Percentiles rank a stretch among this genome's conserved stretches.
Evolutionary conservation across 768 basidiomycete genomes (phyloP).

Genomic region (Leucocoprinus birnbaumii): DNA sequence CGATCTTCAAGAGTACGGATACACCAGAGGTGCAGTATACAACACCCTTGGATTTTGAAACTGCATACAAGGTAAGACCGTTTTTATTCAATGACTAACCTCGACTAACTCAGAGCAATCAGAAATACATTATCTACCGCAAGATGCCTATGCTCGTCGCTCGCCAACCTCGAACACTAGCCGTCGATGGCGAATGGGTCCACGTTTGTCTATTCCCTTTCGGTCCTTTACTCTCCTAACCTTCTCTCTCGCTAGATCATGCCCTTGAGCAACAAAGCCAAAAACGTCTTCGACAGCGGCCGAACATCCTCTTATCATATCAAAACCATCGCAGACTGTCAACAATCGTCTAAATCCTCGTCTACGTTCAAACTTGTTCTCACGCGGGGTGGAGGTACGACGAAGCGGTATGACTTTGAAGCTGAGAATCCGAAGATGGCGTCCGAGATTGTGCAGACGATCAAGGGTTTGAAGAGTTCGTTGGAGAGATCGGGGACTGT

Average conservation of each 20-base stretch:
- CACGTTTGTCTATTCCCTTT: constrained; percentile 52
- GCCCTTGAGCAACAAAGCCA: constrained; percentile 75
- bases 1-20: constrained; percentile 91
- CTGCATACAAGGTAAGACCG: constrained; percentile 82
- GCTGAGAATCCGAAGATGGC: constrained; percentile 84
- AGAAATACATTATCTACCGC: constrained; percentile 92
- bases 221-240: constrained; percentile 7
- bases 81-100: too few relatives aligned
- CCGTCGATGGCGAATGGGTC: constrained; percentile 93
- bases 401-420: constrained; percentile 95
- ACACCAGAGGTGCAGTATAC: constrained; percentile 56
- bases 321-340: constrained; percentile 79
- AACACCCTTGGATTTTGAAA: constrained; percentile 71
- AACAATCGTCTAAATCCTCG: constrained; percentile 77
- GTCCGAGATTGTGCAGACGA: constrained; percentile 75
- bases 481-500: constrained; percentile 65
- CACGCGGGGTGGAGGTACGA: constrained; percentile 59
- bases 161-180: constrained; percentile 85
- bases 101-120: too few relatives aligned
- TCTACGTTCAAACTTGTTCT: constrained; percentile 89
- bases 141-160: constrained; percentile 94
- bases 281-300: constrained; percentile 83
- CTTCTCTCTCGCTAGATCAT: constrained; percentile 61
- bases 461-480: constrained; percentile 60
- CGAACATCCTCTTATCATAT: constrained; percentile 94